Percentiles rank a stretch among this genome's conserved stretches.
Conservation (phyloP, 2,329 filamentous ascomycete genomes). For the Nannizzia gypsea region DNA sequence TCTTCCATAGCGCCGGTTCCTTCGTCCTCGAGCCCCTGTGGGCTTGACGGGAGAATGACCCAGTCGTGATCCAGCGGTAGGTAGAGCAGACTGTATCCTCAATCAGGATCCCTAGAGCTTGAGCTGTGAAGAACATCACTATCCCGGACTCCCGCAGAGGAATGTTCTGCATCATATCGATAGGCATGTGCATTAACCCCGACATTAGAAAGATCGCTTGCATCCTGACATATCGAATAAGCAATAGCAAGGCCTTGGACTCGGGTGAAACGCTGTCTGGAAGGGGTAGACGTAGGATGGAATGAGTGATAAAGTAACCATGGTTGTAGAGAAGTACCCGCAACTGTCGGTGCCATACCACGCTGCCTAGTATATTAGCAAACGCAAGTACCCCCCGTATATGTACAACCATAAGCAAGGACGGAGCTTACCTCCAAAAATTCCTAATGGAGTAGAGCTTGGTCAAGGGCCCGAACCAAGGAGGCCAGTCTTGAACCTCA, state of each 20-base stretch:
- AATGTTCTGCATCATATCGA: constrained; percentile 7
- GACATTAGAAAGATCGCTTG: constrained; percentile 7
- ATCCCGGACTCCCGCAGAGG: constrained; percentile 8
- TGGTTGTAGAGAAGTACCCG: neutral
- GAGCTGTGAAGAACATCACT: constrained; percentile 8
- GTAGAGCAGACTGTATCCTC: constrained; percentile 8
- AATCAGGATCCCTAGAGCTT: constrained; percentile 8
- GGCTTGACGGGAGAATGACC: neutral
- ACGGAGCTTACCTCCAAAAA: constrained; percentile 13
- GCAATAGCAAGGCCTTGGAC: neutral
- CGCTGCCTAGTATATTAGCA: neutral
- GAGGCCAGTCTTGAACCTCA: constrained; percentile 8
- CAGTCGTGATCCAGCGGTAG: neutral
- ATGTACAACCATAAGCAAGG: too few species aligned
- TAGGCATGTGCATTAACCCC: constrained; percentile 9
- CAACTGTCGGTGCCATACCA: constrained; percentile 3
- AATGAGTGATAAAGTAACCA: constrained; percentile 1
- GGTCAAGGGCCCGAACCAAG: constrained; percentile 6
- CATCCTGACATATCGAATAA: constrained; percentile 8
- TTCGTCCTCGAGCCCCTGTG: neutral
- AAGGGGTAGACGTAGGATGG: neutral
- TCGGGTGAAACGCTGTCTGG: neutral
- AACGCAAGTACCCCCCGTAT: too few species aligned
- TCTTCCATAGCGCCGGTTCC: neutral
- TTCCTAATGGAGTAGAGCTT: constrained; percentile 9